Evolutionary conservation across 331 rosid genomes (phyloP), one percentile per base, ranked within the genome.

Genomic region (Rosa hybrid): DNA sequence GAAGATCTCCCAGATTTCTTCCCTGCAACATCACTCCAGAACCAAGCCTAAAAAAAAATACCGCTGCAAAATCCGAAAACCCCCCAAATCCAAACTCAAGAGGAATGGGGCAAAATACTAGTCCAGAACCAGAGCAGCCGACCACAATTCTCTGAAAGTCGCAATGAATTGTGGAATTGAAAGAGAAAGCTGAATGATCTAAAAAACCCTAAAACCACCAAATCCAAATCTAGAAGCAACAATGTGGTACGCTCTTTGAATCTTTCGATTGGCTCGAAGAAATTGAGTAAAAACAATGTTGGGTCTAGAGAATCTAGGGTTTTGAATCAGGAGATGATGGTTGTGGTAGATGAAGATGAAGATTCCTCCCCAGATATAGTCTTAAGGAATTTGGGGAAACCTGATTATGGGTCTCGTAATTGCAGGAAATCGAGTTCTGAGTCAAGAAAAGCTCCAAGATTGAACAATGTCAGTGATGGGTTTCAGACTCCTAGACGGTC

Each of bases 271-370:
- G 54, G 57, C 21, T 76, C 64, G 12, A 68, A 65, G 44, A 86
- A 77, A 46, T 57, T 27, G 23, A 27, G 62, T 11, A 49, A 59
- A 73, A 42, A 72, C 12, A 11, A 54, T 30, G 30, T 6, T 72
- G 73, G 82, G 45, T 70, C 77, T 45, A 80, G 75, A 70, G 82
- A 75, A 79, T 88, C 90, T 72, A 86, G 94, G 78, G 74, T 88
- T 23, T 80, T 84, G 45, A 27, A n/a, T 65, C 77, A 10, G 46
- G 9, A 44, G 27, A 23, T 65, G 17, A 8, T 17, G 14, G 54
- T 8, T 11, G 49, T 21, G 8, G 49, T 39, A 2, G 38, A 8
- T 23, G 17, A 23, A 34, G 17, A 23, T 78, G 81, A 68, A 68
- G 46, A 39, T 45, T 49, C 18, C 54, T 4, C 68, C 1, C 53